Evolutionary conservation across 352 stramenopile genomes (phyloP), one percentile per base, ranked within the genome.

Genomic region (Globisporangium cylindrosporum): DNA sequence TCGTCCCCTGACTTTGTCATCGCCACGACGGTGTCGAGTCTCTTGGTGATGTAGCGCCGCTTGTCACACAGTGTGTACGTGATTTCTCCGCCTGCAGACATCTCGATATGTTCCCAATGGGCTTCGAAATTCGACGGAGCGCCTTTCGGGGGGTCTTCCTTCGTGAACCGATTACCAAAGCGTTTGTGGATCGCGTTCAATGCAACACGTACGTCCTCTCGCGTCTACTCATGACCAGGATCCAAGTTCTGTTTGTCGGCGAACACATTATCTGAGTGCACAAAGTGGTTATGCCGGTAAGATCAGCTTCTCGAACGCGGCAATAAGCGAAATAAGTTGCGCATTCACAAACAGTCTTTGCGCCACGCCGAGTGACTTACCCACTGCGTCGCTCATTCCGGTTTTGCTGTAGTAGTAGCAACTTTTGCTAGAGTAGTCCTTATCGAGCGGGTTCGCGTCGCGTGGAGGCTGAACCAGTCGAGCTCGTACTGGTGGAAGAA

Each of bases 151-250:
- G 24, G 25, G 25, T 66, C 49, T 20, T 27, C 20, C 2, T 56
- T 38, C 22, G 38, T 25, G 22, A 64, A 64, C 1, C 38, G 58
- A 48, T 63, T 22, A 36, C 58, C 57, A 48, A 62, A 55, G 57
- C 20, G 9, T 2, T 20, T n/a, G 36, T 25, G 29, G n/a, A 62
- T 22, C 20, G 32, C 34, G 57, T 62, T 62, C 8, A 62, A 36
- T 8, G 57, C 57, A 24, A 62, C 57, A 3, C 34, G 57, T n/a
- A 62, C 34, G 25, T 62, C 57, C 27, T 62, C 56, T 34, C 57
- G 34, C 4, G 27, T 62, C 57, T 34, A 62, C n/a, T 51, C 34
- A n/a, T 62, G 57, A 18, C 18, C 24, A 6, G 10, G 0, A 6
- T 41, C 0, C 20, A 62, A 27, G 4, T 4, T 62, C 12, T 27